phyloP scores from a whole-genome alignment of 768 basidiomycete genomes.

The Leucosporidium scottii region DNA sequence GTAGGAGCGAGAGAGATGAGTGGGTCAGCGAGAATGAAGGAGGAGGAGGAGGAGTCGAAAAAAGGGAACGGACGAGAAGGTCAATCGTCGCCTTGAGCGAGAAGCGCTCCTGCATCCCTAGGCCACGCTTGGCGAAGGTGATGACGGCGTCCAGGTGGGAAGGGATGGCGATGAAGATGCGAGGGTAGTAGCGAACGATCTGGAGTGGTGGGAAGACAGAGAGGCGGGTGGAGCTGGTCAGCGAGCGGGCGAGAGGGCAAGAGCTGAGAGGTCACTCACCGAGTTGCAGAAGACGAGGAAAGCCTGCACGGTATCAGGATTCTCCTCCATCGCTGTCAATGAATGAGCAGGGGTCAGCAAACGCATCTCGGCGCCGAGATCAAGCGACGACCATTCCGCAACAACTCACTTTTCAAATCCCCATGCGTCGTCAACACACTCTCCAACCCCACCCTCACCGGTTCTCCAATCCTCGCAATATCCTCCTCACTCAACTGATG shows the following conservation, averaged over 20 bases:
- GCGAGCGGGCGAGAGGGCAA: neutral
- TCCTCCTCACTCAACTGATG: conserved; percentile 6
- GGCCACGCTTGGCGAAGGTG: conserved; percentile 40
- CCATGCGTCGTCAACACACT: neutral
- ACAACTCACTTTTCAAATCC: too few species aligned
- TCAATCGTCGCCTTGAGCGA: conserved; percentile 42
- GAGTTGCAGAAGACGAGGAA: conserved; percentile 43
- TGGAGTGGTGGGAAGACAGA: neutral
- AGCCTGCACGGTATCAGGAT: conserved; percentile 44
- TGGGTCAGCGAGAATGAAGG: neutral
- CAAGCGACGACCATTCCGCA: too few species aligned
- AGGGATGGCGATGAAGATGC: conserved; percentile 39
- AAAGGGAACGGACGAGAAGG: conserved; percentile 40
- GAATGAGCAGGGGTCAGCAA: neutral
- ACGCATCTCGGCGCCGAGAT: too few species aligned
- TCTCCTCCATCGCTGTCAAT: conserved; percentile 36
- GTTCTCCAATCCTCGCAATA: conserved; percentile 2
- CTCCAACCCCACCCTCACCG: conserved; percentile 11
- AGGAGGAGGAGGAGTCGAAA: neutral
- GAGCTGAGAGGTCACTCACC: conserved; percentile 22
- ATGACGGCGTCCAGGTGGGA: conserved; percentile 40
- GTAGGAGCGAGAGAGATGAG: neutral
- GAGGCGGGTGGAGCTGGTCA: neutral
- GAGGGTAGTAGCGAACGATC: conserved; percentile 34
- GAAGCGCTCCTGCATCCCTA: conserved; percentile 44